Base-by-base conservation (phyloP, 2,329 filamentous ascomycete genomes). In the Arachnopeziza araneosa region DNA sequence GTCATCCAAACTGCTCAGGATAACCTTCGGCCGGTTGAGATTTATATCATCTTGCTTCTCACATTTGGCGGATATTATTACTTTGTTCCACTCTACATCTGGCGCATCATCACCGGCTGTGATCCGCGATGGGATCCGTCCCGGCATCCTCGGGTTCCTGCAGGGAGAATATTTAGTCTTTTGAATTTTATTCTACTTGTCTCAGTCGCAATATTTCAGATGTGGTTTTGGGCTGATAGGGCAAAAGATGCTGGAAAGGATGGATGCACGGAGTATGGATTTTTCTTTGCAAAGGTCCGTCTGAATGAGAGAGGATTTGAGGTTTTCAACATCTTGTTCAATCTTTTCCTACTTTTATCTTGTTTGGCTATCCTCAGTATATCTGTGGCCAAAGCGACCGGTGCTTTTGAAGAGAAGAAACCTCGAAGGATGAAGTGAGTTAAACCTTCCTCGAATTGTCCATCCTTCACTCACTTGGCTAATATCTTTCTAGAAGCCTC, bases 191-290 rank as follows among this genome's bases (percentile, higher is more conserved):
- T 30, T 0, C 48, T 64, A 3, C 26, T 66, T 6, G n/a, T 62
- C 22, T 50, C 56, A 7, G 30, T 66, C 12, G 57, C 60, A 9
- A 22, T 54, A 19, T 66, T 64, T 52, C 59, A 64, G 23, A 24
- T 66, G 21, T 63, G 61, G 56, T 64, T 66, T 30, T 64, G 64
- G 64, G 30, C 60, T 49, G 36, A 7, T 8, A 48, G 22, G 14
- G 58, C 59, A 1, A 22, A 48, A 5, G 50, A 14, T 22, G 19
- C 54, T 22, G 53, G 8, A 22, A 22, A 6, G 21, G 57, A 50
- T 24, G 54, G 32, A 2, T 66, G 63, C 48, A 36, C 50, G 10
- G 49, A 57, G 14, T 63, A 59, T 49, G 60, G 63, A 7, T 62
- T 66, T 49, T 55, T 63, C 22, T 64, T 66, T 24, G 57, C 51